Evolutionary conservation across 495 filamentous ascomycete species (phyloP), one percentile per base, ranked within the genome.

Genomic region (Xylona heveae): DNA sequence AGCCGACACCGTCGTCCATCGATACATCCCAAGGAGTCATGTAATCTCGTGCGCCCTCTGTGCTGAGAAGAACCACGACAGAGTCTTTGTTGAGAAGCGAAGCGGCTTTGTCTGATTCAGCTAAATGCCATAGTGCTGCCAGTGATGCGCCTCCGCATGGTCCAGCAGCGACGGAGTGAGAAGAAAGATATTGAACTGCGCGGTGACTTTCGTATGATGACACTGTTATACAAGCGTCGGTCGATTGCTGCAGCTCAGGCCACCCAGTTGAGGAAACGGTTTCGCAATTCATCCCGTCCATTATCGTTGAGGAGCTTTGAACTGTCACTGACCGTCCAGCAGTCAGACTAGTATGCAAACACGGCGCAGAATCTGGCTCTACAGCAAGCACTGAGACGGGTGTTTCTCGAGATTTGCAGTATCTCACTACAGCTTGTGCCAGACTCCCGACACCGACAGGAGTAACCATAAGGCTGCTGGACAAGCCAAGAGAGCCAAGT

Each of bases 241-340:
- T 58, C 19, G 66, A 59, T 4, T 51, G 43, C 9, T 53, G 43
- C 10, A 78, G 42, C 1, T 63, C 35, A 1, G 62, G 55, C 74
- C 74, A 78, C 2, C 73, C 66, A 6, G 54, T 63, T 1, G 49
- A 49, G 0, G 72, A 76, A 4, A 75, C 53, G 1, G 68, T 76
- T 2, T 72, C 71, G 38, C 72, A 78, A 39, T 71, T 62, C 61
- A 78, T 62, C 2, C 73, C 72, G 31, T 54, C 53, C 73, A 78
- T 78, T 42, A 75, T 74, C 4, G 63, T 76, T 6, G 54, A 41
- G 0, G 46, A 52, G 0, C 68, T 75, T 2, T 38, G 10, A 3
- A 71, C 55, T 0, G 53, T 31, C 4, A 51, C 49, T 10, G 55
- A 48, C 21, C 54, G 37, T 2, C 62, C 64, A 5, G 37, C 46